Percentiles rank a stretch among this genome's conserved stretches.
phyloP scores from a whole-genome alignment of 176 grass and related monocot species.

The Zizania latifolia region DNA sequence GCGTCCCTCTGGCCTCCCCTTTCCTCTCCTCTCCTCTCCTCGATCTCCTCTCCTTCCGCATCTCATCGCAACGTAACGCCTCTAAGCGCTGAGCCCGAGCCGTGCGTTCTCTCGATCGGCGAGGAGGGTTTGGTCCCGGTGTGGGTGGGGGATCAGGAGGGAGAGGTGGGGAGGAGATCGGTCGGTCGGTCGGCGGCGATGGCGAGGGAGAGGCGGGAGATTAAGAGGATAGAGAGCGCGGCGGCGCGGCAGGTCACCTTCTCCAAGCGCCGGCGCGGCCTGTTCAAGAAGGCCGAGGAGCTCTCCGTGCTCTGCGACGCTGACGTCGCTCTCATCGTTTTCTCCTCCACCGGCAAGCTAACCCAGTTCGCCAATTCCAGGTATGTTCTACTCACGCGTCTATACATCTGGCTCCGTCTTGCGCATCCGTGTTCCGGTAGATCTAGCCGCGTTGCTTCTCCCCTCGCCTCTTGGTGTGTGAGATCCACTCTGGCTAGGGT shows the following conservation, averaged over 20 bases:
- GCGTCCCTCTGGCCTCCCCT: neutral
- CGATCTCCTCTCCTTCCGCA: conserved; percentile 19
- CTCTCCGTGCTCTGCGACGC: conserved; percentile 86
- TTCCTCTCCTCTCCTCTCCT: neutral
- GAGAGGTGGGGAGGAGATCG: neutral
- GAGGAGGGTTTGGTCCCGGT: neutral
- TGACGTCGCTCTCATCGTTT: conserved; percentile 88
- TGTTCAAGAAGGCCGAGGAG: conserved; percentile 98
- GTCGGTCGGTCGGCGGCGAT: conserved; percentile 23
- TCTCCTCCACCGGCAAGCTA: conserved; percentile 86
- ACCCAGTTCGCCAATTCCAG: conserved; percentile 85
- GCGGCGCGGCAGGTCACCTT: conserved; percentile 93
- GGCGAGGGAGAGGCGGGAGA: conserved; percentile 81
- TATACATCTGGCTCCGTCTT: neutral
- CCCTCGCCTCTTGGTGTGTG: neutral
- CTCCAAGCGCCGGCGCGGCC: conserved; percentile 85
- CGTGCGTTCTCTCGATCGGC: neutral
- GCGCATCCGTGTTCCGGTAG: neutral
- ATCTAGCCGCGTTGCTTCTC: conserved; percentile 21
- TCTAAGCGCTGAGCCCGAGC: too few species aligned
- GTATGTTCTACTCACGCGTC: conserved; percentile 9
- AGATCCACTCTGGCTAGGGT: conserved; percentile 36
- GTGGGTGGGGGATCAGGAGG: neutral
- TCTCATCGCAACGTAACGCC: neutral
- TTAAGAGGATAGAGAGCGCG: conserved; percentile 78